A percentile compares a stretch with the other conserved stretches of the same genome.
phyloP scores from a whole-genome alignment of 306 rosid genomes.

The Fragaria vesca region DNA sequence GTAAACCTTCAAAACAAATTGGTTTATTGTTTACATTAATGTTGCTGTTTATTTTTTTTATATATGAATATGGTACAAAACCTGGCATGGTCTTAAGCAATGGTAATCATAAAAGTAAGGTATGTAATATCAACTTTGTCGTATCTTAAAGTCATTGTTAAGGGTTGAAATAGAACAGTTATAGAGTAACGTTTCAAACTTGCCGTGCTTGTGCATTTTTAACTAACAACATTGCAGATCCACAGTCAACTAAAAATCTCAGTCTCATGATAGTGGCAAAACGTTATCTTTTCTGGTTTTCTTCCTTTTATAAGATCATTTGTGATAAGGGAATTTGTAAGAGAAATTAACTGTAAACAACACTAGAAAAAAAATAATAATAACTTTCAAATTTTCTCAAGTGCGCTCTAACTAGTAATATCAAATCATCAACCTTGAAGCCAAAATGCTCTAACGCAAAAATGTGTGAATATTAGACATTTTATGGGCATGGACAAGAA shows the following conservation, averaged over 20 bases:
- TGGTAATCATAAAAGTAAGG: background rate
- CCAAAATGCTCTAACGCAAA: background rate
- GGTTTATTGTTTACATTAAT: background rate
- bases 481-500: background rate
- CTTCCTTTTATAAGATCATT: background rate
- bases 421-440: background rate
- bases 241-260: background rate
- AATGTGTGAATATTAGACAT: background rate
- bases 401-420: background rate
- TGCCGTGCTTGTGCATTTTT: slow-evolving; percentile 17
- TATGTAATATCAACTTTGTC: background rate
- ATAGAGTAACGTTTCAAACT: slow-evolving; percentile 31
- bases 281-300: background rate
- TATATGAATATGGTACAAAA: background rate
- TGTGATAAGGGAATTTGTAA: background rate
- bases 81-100: background rate
- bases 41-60: background rate
- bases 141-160: slow-evolving; percentile 17
- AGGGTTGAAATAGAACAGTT: slow-evolving; percentile 11
- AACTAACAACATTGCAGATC: background rate
- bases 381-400: background rate
- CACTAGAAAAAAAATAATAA: background rate
- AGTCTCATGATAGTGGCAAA: background rate
- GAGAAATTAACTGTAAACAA: background rate
- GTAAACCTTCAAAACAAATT: slow-evolving; percentile 46